Conservation (phyloP, 2,329 filamentous ascomycete genomes). For the Emydomyces testavorans region DNA sequence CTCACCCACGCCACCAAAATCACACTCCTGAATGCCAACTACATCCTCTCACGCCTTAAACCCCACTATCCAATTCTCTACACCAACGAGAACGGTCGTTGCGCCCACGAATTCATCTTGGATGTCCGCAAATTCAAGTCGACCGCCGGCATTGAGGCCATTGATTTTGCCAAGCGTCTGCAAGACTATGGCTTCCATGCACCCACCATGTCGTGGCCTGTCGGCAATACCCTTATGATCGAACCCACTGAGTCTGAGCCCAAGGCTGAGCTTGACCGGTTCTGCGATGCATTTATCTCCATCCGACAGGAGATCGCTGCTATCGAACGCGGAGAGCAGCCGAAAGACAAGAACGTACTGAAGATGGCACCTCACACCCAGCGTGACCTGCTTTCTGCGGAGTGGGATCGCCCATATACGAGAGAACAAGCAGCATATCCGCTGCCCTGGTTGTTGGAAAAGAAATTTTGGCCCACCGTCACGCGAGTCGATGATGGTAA, state of each 20-base stretch:
- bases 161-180: constrained; percentile 90
- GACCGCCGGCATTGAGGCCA: constrained; percentile 71
- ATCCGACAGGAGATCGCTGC: constrained; percentile 78
- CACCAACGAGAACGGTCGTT: constrained; percentile 76
- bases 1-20: constrained; percentile 83
- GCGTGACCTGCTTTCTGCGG: constrained; percentile 60
- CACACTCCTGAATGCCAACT: constrained; percentile 93
- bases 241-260: constrained; percentile 92
- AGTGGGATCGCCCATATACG: constrained; percentile 75
- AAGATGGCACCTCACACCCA: constrained; percentile 83
- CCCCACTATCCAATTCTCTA: constrained; percentile 86
- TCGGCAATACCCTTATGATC: constrained; percentile 93
- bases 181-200: constrained; percentile 97
- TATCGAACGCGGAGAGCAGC: constrained; percentile 66
- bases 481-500: constrained; percentile 77
- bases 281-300: constrained; percentile 76
- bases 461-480: constrained; percentile 95
- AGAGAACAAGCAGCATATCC: constrained; percentile 81
- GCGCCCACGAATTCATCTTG: constrained; percentile 94
- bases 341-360: constrained; percentile 67
- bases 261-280: constrained; percentile 84
- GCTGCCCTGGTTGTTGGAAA: constrained; percentile 68
- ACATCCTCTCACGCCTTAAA: constrained; percentile 77
- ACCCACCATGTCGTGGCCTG: constrained; percentile 94
- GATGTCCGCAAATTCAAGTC: constrained; percentile 78